A percentile compares a stretch with the other conserved stretches of the same genome.
Evolutionary conservation across 768 basidiomycete species (phyloP).

Genomic region (Suillus tomentosus): DNA sequence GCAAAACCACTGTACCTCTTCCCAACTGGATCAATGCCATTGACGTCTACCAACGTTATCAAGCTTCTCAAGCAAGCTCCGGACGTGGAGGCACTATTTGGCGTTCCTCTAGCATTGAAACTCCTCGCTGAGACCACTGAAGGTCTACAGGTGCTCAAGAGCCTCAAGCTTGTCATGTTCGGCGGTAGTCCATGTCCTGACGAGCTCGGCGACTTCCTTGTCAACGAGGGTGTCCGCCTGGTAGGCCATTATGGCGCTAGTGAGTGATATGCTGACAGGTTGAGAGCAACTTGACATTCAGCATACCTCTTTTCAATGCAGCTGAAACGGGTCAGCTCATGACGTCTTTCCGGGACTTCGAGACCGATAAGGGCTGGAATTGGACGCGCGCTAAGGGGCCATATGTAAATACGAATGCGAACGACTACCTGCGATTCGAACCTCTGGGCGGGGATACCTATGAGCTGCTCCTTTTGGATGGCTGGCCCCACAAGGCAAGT

Average conservation of each 20-base stretch:
- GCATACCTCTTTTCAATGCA: not conserved
- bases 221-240: slow-evolving; percentile 49
- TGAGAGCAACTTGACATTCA: not conserved
- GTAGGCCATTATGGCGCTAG: slow-evolving; percentile 51
- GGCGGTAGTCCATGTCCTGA: slow-evolving; percentile 57
- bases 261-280: slow-evolving; percentile 29
- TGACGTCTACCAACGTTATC: slow-evolving; percentile 48
- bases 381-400: slow-evolving; percentile 44
- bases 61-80: slow-evolving; percentile 38
- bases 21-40: slow-evolving; percentile 41
- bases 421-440: slow-evolving; percentile 46
- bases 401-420: slow-evolving; percentile 18
- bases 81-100: slow-evolving; percentile 34
- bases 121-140: slow-evolving; percentile 50
- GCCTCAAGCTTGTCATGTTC: slow-evolving; percentile 51
- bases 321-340: slow-evolving; percentile 42
- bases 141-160: slow-evolving; percentile 42
- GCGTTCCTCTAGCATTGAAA: slow-evolving; percentile 43
- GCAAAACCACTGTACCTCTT: slow-evolving; percentile 45
- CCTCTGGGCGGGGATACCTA: slow-evolving; percentile 42
- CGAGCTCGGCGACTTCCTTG: slow-evolving; percentile 53
- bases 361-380: slow-evolving; percentile 56
- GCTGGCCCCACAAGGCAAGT: slow-evolving; percentile 50
- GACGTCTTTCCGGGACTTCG: slow-evolving; percentile 50
- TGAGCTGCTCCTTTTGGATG: slow-evolving; percentile 52